Percentiles rank a stretch among this genome's conserved stretches.
Evolutionary conservation across 202 grass and related monocot species (phyloP).

Genomic region (Musa balbisiana): DNA sequence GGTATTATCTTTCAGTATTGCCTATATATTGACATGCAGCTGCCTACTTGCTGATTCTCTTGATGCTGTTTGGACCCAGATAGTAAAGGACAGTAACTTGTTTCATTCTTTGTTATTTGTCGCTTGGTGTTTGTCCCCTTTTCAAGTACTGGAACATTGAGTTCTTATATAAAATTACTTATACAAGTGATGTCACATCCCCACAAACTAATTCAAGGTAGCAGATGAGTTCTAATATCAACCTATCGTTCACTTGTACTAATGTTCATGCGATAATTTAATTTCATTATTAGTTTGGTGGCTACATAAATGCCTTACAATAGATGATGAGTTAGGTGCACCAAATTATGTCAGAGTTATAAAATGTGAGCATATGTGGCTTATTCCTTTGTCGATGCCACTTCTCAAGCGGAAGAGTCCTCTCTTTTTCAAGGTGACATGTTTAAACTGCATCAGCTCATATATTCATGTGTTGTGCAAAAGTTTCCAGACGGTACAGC

Average conservation of each 20-base stretch:
- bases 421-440: not conserved
- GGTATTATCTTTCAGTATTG: too few relatives aligned
- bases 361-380: not conserved
- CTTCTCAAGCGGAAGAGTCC: not conserved
- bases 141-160: not conserved
- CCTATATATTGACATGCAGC: not conserved
- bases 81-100: not conserved
- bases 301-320: too few relatives aligned
- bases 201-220: not conserved
- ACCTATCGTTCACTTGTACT: too few relatives aligned
- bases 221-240: too few relatives aligned
- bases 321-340: not conserved
- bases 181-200: not conserved
- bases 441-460: slow-evolving; percentile 8
- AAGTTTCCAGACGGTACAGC: slow-evolving; percentile 26
- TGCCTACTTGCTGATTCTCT: not conserved
- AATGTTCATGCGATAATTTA: not conserved
- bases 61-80: not conserved
- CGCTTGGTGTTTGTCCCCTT: not conserved
- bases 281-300: not conserved
- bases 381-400: not conserved
- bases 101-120: not conserved
- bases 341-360: not conserved
- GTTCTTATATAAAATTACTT: not conserved
- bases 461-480: slow-evolving; percentile 9